Conservation (phyloP, 1,284 basidiomycete genomes). For the Vanrija pseudolonga region DNA sequence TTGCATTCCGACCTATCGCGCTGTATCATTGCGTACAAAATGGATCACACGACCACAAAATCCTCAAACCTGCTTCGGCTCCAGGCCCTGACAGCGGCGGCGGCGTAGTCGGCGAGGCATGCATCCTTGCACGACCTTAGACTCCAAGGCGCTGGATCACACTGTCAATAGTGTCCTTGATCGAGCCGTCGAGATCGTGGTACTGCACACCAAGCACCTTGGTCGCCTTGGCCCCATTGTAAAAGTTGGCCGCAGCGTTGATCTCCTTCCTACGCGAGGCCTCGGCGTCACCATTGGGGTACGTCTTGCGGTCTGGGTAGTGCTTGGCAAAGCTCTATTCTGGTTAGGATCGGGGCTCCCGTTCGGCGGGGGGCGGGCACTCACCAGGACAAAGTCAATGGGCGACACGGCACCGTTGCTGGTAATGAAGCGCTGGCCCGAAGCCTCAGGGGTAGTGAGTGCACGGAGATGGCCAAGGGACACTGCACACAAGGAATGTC, state of each 20-base stretch:
- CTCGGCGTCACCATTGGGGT: constrained; percentile 36
- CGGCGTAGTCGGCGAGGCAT: background rate
- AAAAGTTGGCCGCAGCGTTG: constrained; percentile 18
- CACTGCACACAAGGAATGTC: constrained; percentile 35
- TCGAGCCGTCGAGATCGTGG: constrained; percentile 23
- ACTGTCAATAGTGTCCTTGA: constrained; percentile 37
- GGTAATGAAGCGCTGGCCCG: constrained; percentile 60
- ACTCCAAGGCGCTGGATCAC: constrained; percentile 30
- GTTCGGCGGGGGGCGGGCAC: no score
- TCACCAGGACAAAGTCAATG: constrained; percentile 34
- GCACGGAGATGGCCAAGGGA: constrained; percentile 60
- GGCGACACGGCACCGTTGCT: constrained; percentile 44
- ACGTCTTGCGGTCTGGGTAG: constrained; percentile 31
- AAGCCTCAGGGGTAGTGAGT: constrained; percentile 57
- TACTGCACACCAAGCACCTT: constrained; percentile 41
- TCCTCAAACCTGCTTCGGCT: no score
- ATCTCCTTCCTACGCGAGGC: constrained; percentile 18
- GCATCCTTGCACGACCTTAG: background rate
- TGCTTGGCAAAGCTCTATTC: constrained; percentile 24
- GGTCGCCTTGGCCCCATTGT: constrained; percentile 34
- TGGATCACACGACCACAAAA: no score
- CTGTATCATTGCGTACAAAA: no score
- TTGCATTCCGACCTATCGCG: no score
- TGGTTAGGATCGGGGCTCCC: background rate
- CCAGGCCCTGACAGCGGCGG: no score